Base-by-base conservation (phyloP, 1,139 yeast species). In the Pichia sp. region DNA sequence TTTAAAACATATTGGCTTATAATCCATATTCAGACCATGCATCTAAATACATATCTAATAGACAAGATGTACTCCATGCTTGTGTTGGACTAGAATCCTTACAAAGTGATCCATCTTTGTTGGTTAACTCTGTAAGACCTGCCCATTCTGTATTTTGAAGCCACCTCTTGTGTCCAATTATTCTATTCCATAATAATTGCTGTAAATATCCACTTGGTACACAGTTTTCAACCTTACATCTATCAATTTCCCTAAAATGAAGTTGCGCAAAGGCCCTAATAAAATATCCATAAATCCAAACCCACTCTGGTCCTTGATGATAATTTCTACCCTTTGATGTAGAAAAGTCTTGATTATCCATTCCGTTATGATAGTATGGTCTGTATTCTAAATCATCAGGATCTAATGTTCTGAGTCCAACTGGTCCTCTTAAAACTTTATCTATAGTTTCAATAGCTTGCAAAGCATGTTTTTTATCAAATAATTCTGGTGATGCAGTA, bases 221-320 rank as follows among this genome's bases (percentile, higher is more conserved):
- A 9, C 70, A 70, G 19, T 68, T 64, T 1, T 63, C 58, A 3
- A 54, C 46, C 10, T 52, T 45, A 49, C 69, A 64, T 4, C 48
- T 53, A n/a, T 62, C 63, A 52, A 59, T 61, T 16, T 53, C 71
- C 31, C 67, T 60, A 52, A 74, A 70, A 59, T 82, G 81, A 67
- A 86, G 82, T 49, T 71, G 67, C 46, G 76, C 70, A 65, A 75
- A 83, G 0, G 98, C 96, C 57, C 97, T 77, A 60, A 93, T 70
- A 66, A 88, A 91, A 70, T 81, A 90, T 1, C 99, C 99, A 42
- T 77, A 76, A 56, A 84, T 81, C 97, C 98, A 93, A 27, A 87
- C 84, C 99, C 99, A 93, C 67, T 93, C 99, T 1, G 99, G 99
- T 2, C 99, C 99, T 70, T 93, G 98, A 68, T 93, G 99, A 68